A percentile compares a stretch with the other conserved stretches of the same genome.
Conservation (phyloP, 805 yeast species). For the Pichia ethanolica region DNA sequence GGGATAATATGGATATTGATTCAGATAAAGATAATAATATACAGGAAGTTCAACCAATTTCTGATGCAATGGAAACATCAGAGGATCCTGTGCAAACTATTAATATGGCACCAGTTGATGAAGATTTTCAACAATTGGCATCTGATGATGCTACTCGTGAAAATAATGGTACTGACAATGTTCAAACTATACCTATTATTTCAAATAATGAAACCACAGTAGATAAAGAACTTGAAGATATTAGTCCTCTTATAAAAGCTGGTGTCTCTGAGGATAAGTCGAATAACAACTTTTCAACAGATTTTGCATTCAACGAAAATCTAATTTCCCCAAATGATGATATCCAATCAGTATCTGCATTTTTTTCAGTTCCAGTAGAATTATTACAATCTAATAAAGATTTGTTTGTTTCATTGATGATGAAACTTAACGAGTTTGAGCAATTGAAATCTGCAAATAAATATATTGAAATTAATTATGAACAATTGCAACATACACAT, state of each 20-base stretch:
- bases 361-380: slow-evolving; percentile 25
- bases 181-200: too few relatives aligned
- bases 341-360: slow-evolving; percentile 25
- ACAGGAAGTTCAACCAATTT: not conserved
- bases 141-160: not conserved
- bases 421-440: slow-evolving; percentile 29
- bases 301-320: not conserved
- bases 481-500: slow-evolving; percentile 31
- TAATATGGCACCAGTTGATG: not conserved
- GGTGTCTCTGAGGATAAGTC: too few relatives aligned
- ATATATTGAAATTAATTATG: slow-evolving; percentile 32
- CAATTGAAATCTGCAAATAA: slow-evolving; percentile 32
- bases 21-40: not conserved
- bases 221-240: too few relatives aligned
- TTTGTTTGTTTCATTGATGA: slow-evolving; percentile 23
- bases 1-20: not conserved
- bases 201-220: too few relatives aligned
- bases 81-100: not conserved
- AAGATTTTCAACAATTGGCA: not conserved
- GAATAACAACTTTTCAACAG: too few relatives aligned
- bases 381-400: slow-evolving; percentile 16
- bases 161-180: too few relatives aligned
- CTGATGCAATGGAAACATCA: not conserved
- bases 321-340: slow-evolving; percentile 8
- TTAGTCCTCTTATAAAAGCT: too few relatives aligned